Base-by-base conservation (phyloP, 176 grass and related monocot species). In the Rhynchospora breviuscula region DNA sequence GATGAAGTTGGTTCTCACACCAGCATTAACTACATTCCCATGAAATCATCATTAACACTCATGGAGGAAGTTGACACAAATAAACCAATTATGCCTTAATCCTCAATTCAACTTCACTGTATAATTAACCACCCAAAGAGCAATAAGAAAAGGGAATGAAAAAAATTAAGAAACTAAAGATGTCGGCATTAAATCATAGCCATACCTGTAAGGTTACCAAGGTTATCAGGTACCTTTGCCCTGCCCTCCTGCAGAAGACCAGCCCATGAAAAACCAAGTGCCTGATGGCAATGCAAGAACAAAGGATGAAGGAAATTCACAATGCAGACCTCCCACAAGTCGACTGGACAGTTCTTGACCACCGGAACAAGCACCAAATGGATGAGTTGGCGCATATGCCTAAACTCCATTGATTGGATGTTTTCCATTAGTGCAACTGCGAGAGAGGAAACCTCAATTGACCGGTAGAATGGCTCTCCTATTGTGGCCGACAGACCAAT, bases 351-450 rank as follows among this genome's bases (percentile, higher is more conserved):
- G 80, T 89, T 88, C 87, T 93, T 95, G 67, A 98, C 86, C 76
- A 98, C 85, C 66, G 92, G 95, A 87, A 94, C 84, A 75, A 98
- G 58, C 69, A 86, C 95, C 86, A 93, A 91, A 82, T 98, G 95
- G 59, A 98, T 95, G 83, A 98, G 89, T 87, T 91, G 89, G 49
- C 95, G 92, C 67, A 98, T 78, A 85, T 98, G 95, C 46, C 95
- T 91, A 76, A 93, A 98, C 76, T 98, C 95, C 95, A 98, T 98
- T 70, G 83, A 82, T 91, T 93, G 87, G 19, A 98, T 67, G 82
- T 95, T 95, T 84, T 98, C 95, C 84, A 86, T 87, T 65, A 98
- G 84, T 79, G 95, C 81, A 84, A 90, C 45, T 48, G 69, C 90
- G 45, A 91, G 86, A 90, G 90, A 93, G 58, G 93, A 82, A 86